Evolutionary conservation across 768 basidiomycete genomes (phyloP), one percentile per base, ranked within the genome.

Genomic region (Tricholoma matsutake): DNA sequence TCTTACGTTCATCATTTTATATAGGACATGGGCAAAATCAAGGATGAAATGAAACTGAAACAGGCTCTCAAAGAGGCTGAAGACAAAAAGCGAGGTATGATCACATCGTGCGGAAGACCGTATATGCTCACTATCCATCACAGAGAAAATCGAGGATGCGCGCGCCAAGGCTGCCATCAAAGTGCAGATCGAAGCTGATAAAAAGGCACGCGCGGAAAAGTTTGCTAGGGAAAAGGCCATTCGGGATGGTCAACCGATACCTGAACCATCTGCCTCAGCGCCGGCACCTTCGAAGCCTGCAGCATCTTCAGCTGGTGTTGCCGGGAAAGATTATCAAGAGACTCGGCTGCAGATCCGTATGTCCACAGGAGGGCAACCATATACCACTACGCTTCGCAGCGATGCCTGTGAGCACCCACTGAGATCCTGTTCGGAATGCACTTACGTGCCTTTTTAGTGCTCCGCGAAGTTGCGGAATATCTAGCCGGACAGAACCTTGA

Each of bases 161-260:
- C 88, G 87, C 68, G 96, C 94, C 1, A 86, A 79, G 63, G 92
- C 92, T 3, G 91, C 91, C 0, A 80, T 98, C 69, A 94, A 94
- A 71, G 92, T 91, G 0, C 95, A 97, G 72, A 97, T 98, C 65
- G 95, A 96, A 73, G 92, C 88, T 0, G 96, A 97, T 78, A 98
- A 95, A 77, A 84, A 85, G 56, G 88, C 85, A 8, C 86, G 96
- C 18, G 93, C 93, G 0, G 94, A 91, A 70, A 95, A 92, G 68
- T 81, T 87, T 1, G 95, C 95, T 0, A 79, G 87, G 52, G 96
- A 98, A 75, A 98, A 98, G 72, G 96, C 95, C 0, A 71, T 96
- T 6, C 84, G 96, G 32, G 94, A 96, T 35, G 96, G 96, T 1
- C 77, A 78, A 57, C 71, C 75, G 9, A 57, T 79, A 11, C 72